A percentile compares a stretch with the other conserved stretches of the same genome.
These are phyloP conservation scores for Blastocystis sp. DNA, from an alignment of 352 stramenopile genomes.

Conservation along the genomic window DNA sequence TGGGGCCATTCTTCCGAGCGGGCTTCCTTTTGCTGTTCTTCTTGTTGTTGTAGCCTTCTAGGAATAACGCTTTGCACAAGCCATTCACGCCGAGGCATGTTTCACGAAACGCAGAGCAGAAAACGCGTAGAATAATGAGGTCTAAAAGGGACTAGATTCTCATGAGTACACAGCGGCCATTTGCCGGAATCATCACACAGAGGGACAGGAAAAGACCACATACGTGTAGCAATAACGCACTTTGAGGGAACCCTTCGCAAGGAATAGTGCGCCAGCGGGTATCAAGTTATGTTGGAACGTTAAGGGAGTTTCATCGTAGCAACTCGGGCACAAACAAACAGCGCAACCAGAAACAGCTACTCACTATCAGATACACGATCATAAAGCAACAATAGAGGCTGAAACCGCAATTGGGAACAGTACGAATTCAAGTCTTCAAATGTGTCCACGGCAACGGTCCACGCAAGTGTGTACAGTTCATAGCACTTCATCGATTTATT, in stretches of 20 bases:
- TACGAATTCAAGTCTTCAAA: constrained; percentile 60
- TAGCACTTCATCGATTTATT: constrained; percentile 52
- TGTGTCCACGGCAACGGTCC: constrained; percentile 14
- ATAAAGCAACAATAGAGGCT: constrained; percentile 53
- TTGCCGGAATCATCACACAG: no score
- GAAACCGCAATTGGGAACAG: constrained; percentile 49
- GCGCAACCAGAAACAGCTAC: background rate
- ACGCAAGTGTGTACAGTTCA: constrained; percentile 29
- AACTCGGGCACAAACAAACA: background rate
- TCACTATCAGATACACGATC: background rate
- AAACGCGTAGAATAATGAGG: background rate
- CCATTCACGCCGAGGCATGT: background rate
- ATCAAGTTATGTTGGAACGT: no score
- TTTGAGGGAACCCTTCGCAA: no score
- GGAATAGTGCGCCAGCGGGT: no score
- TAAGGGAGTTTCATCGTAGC: background rate
- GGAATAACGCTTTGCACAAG: background rate
- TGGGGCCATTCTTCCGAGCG: background rate
- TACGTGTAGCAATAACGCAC: no score
- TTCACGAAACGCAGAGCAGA: background rate
- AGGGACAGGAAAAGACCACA: no score
- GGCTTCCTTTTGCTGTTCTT: background rate
- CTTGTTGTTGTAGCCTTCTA: background rate
- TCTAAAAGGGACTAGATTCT: background rate
- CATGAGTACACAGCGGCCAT: no score